A percentile compares a stretch with the other conserved stretches of the same genome.
phyloP scores from a whole-genome alignment of 441 rosid genomes.

The Pelargonium fulgidum region DNA sequence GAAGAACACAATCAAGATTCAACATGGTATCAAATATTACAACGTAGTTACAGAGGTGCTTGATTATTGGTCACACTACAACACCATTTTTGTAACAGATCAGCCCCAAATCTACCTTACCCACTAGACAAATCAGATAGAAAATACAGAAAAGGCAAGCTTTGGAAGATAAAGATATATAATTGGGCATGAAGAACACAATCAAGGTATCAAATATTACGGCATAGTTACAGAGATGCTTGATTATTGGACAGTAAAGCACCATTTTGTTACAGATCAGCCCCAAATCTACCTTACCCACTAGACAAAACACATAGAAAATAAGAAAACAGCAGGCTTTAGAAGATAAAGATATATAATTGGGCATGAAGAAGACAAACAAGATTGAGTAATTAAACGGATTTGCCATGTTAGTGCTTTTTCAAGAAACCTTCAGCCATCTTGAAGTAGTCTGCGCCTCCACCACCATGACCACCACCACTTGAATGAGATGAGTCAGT shows the following conservation, averaged over 20 bases:
- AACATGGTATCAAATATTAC: not conserved
- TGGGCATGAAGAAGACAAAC: not conserved
- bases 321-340: not conserved
- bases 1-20: not conserved
- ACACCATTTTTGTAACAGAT: not conserved
- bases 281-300: no score
- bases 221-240: not conserved
- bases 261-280: not conserved
- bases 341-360: no score
- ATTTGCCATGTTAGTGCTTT: conserved; percentile 15
- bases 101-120: not conserved
- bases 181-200: not conserved
- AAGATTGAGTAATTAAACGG: no score
- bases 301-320: no score
- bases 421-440: conserved; percentile 37
- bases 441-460: conserved; percentile 24
- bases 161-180: no score
- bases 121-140: not conserved
- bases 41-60: no score
- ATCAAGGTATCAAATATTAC: no score
- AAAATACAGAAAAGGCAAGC: not conserved
- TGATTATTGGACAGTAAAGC: not conserved
- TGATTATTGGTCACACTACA: not conserved
- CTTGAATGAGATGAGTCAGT: not conserved
- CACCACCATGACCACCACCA: conserved; percentile 11